These are phyloP conservation scores for Elongisporangium undulatum DNA, from an alignment of 352 stramenopile species.

Conservation along the genomic window DNA sequence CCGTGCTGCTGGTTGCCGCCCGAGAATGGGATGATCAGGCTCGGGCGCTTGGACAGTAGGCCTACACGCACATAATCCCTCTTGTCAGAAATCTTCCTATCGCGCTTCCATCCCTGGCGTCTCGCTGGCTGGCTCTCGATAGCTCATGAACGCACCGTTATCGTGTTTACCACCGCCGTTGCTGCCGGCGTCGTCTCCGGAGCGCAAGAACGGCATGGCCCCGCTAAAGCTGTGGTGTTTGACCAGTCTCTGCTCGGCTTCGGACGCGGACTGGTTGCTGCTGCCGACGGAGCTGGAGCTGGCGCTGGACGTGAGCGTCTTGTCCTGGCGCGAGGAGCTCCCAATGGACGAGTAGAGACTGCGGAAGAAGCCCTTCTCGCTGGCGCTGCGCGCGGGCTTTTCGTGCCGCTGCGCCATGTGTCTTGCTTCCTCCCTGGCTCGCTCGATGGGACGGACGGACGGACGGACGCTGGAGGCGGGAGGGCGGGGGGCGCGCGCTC, in stretches of 20 bases:
- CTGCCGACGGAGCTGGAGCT: slow-evolving; percentile 26
- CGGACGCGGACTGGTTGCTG: slow-evolving; percentile 14
- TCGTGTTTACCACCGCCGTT: slow-evolving; percentile 22
- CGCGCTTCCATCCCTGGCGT: not conserved
- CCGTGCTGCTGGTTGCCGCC: slow-evolving; percentile 19
- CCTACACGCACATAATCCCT: not conserved
- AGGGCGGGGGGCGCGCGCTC: not conserved
- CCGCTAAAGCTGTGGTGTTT: slow-evolving; percentile 77
- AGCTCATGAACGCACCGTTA: slow-evolving; percentile 12
- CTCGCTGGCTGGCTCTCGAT: not conserved
- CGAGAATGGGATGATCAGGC: slow-evolving; percentile 70
- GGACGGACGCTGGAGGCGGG: not conserved
- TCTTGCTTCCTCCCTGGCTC: not conserved
- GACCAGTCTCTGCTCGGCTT: slow-evolving; percentile 22
- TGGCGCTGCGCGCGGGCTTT: slow-evolving; percentile 1
- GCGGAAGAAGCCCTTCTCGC: slow-evolving; percentile 53
- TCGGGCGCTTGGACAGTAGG: slow-evolving; percentile 67
- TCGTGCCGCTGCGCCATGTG: not conserved
- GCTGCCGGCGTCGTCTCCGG: slow-evolving; percentile 17
- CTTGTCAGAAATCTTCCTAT: not conserved
- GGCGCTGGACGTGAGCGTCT: slow-evolving; percentile 25
- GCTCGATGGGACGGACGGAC: too few relatives aligned
- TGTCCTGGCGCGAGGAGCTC: slow-evolving; percentile 39
- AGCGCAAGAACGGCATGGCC: slow-evolving; percentile 55
- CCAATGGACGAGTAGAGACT: slow-evolving; percentile 61